A percentile compares a stretch with the other conserved stretches of the same genome.
phyloP scores from a whole-genome alignment of 2,329 filamentous ascomycete genomes.

The Ascomycota sp. region DNA sequence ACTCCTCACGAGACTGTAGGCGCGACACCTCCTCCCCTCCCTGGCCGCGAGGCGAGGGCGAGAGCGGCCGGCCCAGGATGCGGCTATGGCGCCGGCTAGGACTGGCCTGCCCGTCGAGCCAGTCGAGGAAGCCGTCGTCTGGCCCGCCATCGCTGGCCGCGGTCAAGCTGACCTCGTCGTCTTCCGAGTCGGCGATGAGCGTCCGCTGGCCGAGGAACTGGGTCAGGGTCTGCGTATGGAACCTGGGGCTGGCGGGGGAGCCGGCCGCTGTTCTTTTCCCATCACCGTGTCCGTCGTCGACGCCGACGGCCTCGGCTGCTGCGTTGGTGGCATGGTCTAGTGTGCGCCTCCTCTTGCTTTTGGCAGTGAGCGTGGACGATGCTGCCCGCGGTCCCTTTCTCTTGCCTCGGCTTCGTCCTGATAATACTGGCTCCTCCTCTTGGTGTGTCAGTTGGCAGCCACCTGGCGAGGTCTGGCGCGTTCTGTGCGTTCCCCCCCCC shows the following conservation, averaged over 20 bases:
- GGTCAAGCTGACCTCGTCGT: conserved; percentile 9
- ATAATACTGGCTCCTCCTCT: too few relatives aligned
- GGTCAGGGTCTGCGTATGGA: conserved; percentile 20
- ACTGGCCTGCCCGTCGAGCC: conserved; percentile 10
- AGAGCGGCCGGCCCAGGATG: too few relatives aligned
- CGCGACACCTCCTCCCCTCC: too few relatives aligned
- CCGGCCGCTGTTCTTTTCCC: conserved; percentile 11
- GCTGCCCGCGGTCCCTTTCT: background rate
- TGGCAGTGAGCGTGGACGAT: background rate
- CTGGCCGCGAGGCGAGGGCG: background rate
- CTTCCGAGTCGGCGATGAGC: conserved; percentile 17
- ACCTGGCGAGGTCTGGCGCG: too few relatives aligned
- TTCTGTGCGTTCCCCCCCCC: too few relatives aligned
- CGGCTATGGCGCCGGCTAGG: too few relatives aligned
- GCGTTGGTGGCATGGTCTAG: conserved; percentile 7
- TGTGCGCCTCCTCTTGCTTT: conserved; percentile 9
- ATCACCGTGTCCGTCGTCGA: conserved; percentile 4
- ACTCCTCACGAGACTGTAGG: conserved; percentile 9
- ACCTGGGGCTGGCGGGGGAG: conserved; percentile 9
- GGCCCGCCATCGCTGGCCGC: conserved; percentile 1
- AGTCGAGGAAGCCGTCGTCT: conserved; percentile 12
- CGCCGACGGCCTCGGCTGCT: conserved; percentile 4
- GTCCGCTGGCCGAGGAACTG: conserved; percentile 13
- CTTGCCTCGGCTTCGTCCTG: too few relatives aligned
- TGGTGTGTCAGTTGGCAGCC: too few relatives aligned